Evolutionary conservation across 1,284 basidiomycete genomes (phyloP).

Genomic region (Melampsora americana): DNA sequence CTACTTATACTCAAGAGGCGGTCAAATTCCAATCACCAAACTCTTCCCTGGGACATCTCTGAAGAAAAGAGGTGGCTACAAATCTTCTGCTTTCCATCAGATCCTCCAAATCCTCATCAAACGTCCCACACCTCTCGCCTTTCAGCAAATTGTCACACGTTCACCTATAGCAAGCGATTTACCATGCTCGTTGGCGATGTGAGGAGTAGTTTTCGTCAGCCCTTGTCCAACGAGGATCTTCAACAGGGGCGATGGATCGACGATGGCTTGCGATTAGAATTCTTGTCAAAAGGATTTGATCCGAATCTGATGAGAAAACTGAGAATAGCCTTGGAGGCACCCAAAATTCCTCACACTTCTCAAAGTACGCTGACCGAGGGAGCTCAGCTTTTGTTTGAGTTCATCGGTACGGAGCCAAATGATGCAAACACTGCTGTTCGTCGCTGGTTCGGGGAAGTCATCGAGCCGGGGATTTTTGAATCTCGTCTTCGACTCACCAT

Average conservation of each 20-base stretch:
- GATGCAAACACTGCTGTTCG: background rate
- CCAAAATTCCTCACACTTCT: background rate
- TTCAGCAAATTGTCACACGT: background rate
- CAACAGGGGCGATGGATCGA: background rate
- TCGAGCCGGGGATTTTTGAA: conserved; percentile 1
- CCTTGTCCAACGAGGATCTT: background rate
- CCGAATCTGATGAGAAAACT: background rate
- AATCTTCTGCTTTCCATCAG: background rate
- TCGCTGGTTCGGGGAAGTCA: background rate
- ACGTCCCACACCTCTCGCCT: background rate
- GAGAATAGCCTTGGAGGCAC: background rate
- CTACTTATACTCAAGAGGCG: background rate
- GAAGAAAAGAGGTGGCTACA: background rate
- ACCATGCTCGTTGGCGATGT: conserved; percentile 1
- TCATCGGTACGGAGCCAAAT: background rate
- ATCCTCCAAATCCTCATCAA: background rate
- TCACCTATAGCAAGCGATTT: background rate
- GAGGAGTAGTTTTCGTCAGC: background rate
- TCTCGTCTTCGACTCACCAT: background rate
- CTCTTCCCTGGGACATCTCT: background rate
- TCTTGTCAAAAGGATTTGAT: background rate
- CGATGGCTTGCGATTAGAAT: background rate
- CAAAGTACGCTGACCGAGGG: background rate
- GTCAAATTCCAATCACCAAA: background rate
- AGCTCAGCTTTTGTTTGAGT: background rate